These are phyloP conservation scores for Scleroderma citrinum DNA, from an alignment of 768 basidiomycete genomes.

Conservation along the genomic window DNA sequence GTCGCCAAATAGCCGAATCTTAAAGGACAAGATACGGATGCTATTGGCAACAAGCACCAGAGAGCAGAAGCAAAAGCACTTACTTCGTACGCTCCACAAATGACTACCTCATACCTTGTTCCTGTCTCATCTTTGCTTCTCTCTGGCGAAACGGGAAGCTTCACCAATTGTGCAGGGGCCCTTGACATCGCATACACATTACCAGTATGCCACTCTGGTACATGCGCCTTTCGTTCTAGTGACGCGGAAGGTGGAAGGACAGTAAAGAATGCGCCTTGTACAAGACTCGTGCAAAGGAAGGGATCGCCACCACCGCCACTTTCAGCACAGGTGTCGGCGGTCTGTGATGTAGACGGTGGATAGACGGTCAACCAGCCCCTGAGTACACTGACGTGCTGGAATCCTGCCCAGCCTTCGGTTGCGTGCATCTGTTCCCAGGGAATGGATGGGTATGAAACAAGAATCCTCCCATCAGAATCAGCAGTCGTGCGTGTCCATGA, in stretches of 20 bases:
- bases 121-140: slow-evolving; percentile 28
- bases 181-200: slow-evolving; percentile 74
- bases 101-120: slow-evolving; percentile 59
- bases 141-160: slow-evolving; percentile 41
- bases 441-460: slow-evolving; percentile 60
- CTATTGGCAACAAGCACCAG: neutral
- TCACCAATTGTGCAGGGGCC: slow-evolving; percentile 42
- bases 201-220: slow-evolving; percentile 69
- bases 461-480: slow-evolving; percentile 40
- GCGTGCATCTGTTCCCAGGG: slow-evolving; percentile 63
- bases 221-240: slow-evolving; percentile 19
- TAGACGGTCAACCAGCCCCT: slow-evolving; percentile 56
- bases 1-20: slow-evolving; percentile 85
- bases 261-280: slow-evolving; percentile 73
- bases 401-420: slow-evolving; percentile 81
- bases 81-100: slow-evolving; percentile 85
- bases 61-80: neutral
- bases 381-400: slow-evolving; percentile 75
- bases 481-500: slow-evolving; percentile 48
- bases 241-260: slow-evolving; percentile 43
- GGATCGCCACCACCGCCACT: slow-evolving; percentile 25
- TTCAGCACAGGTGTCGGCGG: neutral
- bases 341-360: slow-evolving; percentile 30
- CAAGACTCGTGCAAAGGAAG: slow-evolving; percentile 51
- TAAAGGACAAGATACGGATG: neutral